Base-by-base conservation (phyloP, 1,284 basidiomycete species). In the Cutaneotrichosporon spelunceum region DNA sequence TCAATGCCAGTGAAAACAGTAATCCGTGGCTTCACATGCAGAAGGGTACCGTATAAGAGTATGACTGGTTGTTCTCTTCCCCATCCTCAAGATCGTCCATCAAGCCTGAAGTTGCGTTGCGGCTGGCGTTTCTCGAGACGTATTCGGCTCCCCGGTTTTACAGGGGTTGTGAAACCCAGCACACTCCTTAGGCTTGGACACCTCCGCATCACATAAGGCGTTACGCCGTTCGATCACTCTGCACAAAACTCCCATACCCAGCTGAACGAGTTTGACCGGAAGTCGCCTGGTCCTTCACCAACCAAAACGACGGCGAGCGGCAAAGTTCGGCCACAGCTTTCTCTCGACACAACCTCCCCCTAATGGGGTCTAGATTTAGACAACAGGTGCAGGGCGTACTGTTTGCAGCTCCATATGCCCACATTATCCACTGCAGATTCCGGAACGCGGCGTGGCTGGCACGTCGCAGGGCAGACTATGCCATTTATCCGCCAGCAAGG, bases 261-360 rank as follows among this genome's bases (percentile, higher is more conserved):
- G 27, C 14, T 59, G n/a, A 30, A 30, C 49, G 50, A 59, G 26
- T 21, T 56, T 14, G 57, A 21, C n/a, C 57, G 57, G 39, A 23
- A 16, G 49, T 52, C 49, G n/a, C 57, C 57, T 1, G 45, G 6
- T 21, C 45, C 45, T 19, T 50, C 48, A 14, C 48, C 48, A 16
- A 30, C 48, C 26, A 50, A 19, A 14, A 59, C 53, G 39, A 7
- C 39, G 39, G n/a, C 39, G 19, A 42, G 39, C 39, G 39, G 39
- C 19, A 42, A 42, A 50, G 27, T 48, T 1, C 36, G 49, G 16
- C 57, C 57, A 9, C 10, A 19, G 16, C 50, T 59, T 5, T 42
- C 50, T 2, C 50, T 59, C 39, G 49, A 53, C 50, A 59, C 57
- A 21, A 29, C 33, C 50, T 9, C 42, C 13, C 48, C 30, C 48